Evolutionary conservation across 78 protist genomes (phyloP).

Genomic region (Dictyostelium purpureum): DNA sequence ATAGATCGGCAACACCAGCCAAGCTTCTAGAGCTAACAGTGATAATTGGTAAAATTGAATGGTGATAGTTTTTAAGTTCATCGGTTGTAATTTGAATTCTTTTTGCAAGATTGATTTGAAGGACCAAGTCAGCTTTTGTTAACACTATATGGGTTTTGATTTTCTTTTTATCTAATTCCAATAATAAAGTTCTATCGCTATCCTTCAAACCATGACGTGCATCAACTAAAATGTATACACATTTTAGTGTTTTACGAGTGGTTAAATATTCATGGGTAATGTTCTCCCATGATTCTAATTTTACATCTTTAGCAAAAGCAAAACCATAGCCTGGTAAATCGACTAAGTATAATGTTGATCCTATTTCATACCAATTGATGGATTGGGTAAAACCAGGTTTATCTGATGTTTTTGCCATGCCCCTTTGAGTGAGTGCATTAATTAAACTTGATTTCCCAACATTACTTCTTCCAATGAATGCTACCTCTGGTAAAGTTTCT

Average conservation of each 20-base stretch:
- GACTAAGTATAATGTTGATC: constrained; percentile 8
- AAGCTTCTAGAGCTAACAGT: constrained; percentile 21
- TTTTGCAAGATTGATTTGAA: constrained; percentile 31
- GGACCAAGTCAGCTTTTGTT: constrained; percentile 54
- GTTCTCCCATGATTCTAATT: constrained; percentile 25
- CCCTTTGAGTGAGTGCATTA: constrained; percentile 60
- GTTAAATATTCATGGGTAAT: constrained; percentile 24
- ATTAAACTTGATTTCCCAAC: constrained; percentile 72
- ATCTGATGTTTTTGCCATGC: constrained; percentile 57
- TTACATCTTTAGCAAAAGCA: constrained; percentile 62
- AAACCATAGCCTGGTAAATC: constrained; percentile 82
- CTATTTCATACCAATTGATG: constrained; percentile 72
- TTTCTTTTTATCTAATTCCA: constrained; percentile 13
- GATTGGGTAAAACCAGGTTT: constrained; percentile 69
- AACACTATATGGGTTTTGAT: constrained; percentile 36
- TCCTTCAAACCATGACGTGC: constrained; percentile 68
- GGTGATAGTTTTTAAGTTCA: constrained; percentile 22
- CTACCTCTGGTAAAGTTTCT: constrained; percentile 70
- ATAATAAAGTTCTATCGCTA: constrained; percentile 28
- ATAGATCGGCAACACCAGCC: constrained; percentile 38
- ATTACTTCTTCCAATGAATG: constrained; percentile 79
- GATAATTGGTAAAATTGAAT: constrained; percentile 7
- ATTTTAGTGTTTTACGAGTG: constrained; percentile 21
- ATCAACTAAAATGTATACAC: constrained; percentile 55
- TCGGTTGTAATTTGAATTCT: constrained; percentile 5